Percentiles rank a stretch among this genome's conserved stretches.
Conservation (phyloP, 139 green algal genomes). For the Chlorella sorokiniana region DNA sequence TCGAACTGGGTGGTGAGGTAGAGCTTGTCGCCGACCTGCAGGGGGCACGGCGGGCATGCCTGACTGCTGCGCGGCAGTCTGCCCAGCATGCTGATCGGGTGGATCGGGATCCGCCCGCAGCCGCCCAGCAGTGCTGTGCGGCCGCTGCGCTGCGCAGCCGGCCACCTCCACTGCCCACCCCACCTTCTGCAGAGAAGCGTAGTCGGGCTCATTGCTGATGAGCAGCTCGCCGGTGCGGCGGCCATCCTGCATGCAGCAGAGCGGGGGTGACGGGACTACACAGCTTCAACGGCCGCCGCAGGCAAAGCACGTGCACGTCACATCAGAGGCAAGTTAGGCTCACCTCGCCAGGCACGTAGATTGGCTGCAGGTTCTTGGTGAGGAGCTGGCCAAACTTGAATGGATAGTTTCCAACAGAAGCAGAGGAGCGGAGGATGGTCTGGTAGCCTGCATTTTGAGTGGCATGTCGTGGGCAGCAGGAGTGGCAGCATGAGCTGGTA, state of each 20-base stretch:
- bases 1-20: constrained; percentile 49
- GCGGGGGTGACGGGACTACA: neutral
- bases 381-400: neutral
- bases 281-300: neutral
- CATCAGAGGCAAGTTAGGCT: neutral
- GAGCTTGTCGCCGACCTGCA: constrained; percentile 22
- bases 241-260: neutral
- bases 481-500: too few relatives aligned
- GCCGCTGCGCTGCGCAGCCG: neutral
- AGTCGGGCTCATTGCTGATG: constrained; percentile 46
- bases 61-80: neutral
- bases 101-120: neutral
- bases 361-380: neutral
- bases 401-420: neutral
- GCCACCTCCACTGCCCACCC: neutral
- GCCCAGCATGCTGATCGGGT: neutral
- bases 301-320: neutral
- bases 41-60: neutral
- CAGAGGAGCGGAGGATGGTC: neutral
- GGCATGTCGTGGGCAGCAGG: too few relatives aligned
- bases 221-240: neutral
- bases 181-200: constrained; percentile 38
- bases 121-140: neutral
- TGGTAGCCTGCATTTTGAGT: neutral
- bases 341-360: neutral